Conservation (phyloP, 2,329 filamentous ascomycete species). For the Rachicladosporium sp. region DNA sequence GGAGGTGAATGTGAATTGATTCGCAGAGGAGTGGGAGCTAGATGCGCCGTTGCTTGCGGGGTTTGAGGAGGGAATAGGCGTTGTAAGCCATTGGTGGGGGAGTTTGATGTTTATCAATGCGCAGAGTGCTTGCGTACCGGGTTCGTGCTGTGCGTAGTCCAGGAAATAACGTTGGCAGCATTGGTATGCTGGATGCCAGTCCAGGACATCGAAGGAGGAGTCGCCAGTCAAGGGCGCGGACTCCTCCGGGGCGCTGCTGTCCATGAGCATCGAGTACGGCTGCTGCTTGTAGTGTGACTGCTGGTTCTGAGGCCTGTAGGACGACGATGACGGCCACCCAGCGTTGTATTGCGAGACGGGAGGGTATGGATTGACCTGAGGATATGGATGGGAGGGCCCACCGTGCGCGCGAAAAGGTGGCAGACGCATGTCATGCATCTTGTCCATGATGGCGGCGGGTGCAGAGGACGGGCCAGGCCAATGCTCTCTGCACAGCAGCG, state of each 20-base stretch:
- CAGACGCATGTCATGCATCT: no score
- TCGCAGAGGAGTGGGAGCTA: constrained; percentile 6
- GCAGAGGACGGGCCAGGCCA: no score
- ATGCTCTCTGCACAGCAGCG: no score
- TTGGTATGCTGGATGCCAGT: constrained; percentile 86
- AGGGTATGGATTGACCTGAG: no score
- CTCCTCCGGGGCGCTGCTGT: not conserved
- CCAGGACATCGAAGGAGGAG: constrained; percentile 63
- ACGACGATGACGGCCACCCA: no score
- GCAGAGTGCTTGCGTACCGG: constrained; percentile 73
- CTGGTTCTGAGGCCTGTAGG: no score
- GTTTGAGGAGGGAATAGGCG: constrained; percentile 33
- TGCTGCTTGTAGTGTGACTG: no score
- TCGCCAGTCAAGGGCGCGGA: constrained; percentile 24
- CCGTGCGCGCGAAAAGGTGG: no score
- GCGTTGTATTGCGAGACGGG: no score
- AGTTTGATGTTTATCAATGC: constrained; percentile 86
- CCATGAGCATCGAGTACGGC: not conserved
- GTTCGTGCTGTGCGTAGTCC: constrained; percentile 76
- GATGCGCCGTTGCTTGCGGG: constrained; percentile 6
- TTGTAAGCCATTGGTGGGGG: constrained; percentile 60
- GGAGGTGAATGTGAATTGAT: constrained; percentile 13
- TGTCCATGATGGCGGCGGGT: no score
- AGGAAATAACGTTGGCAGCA: constrained; percentile 85
- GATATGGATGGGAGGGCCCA: no score